phyloP scores from a whole-genome alignment of 148 eudicot genomes.

The Vaccinium corymbosum region DNA sequence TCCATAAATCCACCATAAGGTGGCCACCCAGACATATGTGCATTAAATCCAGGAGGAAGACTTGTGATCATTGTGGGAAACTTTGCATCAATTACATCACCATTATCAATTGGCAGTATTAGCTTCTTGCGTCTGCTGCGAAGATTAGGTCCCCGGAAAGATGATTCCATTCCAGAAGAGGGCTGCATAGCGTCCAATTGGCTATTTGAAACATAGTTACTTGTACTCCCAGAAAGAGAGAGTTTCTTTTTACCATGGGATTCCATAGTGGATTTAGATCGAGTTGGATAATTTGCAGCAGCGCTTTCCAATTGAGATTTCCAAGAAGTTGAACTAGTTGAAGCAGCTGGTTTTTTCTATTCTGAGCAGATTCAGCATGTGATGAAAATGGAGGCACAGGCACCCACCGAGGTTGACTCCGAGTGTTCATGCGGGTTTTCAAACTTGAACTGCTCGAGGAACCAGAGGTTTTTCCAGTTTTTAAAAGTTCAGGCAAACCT shows the following conservation, averaged over 20 bases:
- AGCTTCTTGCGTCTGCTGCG: not conserved
- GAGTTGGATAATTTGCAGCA: not conserved
- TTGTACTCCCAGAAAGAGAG: conserved; percentile 1
- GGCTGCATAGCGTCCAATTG: not conserved
- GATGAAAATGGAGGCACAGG: conserved; percentile 8
- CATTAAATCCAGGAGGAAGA: conserved; percentile 17
- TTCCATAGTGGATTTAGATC: not conserved
- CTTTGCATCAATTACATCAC: conserved; percentile 12
- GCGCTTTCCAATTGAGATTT: not conserved
- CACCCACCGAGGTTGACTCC: conserved; percentile 4
- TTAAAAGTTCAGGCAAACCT: not conserved
- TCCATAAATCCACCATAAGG: not conserved
- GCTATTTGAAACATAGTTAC: not conserved
- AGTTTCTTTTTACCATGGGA: conserved; percentile 3
- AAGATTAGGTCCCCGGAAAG: not conserved
- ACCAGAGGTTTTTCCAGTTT: not conserved
- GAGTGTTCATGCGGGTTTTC: not conserved
- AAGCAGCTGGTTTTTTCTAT: conserved; percentile 5
- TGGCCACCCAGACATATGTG: conserved; percentile 11
- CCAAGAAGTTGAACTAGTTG: conserved; percentile 12
- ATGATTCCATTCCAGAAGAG: conserved; percentile 7
- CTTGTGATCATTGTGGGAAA: not conserved
- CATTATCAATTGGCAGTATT: not conserved
- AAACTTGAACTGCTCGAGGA: conserved; percentile 3
- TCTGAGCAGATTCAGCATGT: conserved; percentile 7